These are phyloP conservation scores for Endocladia muricata DNA, from an alignment of 31 red algal genomes.

Conservation along the genomic window DNA sequence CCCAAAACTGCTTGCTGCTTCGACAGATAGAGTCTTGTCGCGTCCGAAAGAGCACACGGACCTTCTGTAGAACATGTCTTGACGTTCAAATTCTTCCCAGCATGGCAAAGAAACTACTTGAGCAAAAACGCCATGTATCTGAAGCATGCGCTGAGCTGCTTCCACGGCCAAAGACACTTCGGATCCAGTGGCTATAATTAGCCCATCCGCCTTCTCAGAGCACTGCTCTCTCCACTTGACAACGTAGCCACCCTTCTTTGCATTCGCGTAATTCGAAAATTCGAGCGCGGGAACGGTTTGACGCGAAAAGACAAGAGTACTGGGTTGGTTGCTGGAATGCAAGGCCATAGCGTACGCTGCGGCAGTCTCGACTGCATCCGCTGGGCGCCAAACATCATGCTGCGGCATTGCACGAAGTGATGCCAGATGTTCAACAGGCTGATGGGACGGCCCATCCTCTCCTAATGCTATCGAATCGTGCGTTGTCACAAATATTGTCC, in stretches of 20 bases:
- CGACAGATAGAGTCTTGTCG: slow-evolving; percentile 53
- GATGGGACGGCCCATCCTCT: slow-evolving; percentile 98
- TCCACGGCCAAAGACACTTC: slow-evolving; percentile 70
- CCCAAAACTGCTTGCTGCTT: slow-evolving; percentile 76
- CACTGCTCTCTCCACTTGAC: slow-evolving; percentile 33
- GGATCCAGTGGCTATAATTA: slow-evolving; percentile 88
- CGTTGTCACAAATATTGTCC: slow-evolving; percentile 72
- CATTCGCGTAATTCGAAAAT: slow-evolving; percentile 60
- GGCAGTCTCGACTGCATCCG: slow-evolving; percentile 77
- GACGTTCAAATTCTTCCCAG: slow-evolving; percentile 83
- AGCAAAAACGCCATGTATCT: slow-evolving; percentile 44
- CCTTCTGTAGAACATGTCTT: slow-evolving; percentile 73
- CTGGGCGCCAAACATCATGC: slow-evolving; percentile 81
- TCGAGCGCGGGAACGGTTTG: slow-evolving; percentile 59
- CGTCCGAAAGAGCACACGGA: slow-evolving; percentile 34
- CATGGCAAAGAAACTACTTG: slow-evolving; percentile 96
- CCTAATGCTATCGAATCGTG: slow-evolving; percentile 92
- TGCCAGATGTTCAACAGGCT: slow-evolving; percentile 92
- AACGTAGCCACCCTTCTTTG: slow-evolving; percentile 86
- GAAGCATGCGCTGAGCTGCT: slow-evolving; percentile 66
- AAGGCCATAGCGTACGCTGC: slow-evolving; percentile 72
- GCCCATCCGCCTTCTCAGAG: slow-evolving; percentile 42
- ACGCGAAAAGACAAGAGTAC: slow-evolving; percentile 73
- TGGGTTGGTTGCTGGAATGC: slow-evolving; percentile 22
- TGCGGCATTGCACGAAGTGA: slow-evolving; percentile 92